Conservation (phyloP, 1,284 basidiomycete species). For the Naganishia cerealis region DNA sequence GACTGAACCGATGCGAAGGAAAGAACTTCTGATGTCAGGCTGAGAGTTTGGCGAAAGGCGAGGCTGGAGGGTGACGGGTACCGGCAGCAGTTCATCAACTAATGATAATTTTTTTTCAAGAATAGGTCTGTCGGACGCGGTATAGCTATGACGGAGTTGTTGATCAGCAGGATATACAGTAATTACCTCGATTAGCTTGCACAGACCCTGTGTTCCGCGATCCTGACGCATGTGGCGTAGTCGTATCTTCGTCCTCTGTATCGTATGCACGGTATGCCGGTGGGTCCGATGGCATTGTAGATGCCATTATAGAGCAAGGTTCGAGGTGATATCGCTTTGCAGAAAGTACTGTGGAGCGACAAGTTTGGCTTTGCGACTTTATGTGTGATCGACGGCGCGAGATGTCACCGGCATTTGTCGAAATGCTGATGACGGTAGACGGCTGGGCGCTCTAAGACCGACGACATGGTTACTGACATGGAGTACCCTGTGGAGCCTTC, state of each 20-base stretch:
- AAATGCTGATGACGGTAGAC: too few relatives aligned
- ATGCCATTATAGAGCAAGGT: background rate
- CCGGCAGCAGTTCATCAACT: constrained; percentile 46
- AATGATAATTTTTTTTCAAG: constrained; percentile 37
- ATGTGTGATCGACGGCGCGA: too few relatives aligned
- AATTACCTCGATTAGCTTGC: background rate
- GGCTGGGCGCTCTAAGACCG: too few relatives aligned
- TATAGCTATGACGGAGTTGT: background rate
- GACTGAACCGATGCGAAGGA: constrained; percentile 42
- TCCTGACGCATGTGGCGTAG: background rate
- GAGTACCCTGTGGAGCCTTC: too few relatives aligned
- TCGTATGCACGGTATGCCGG: background rate
- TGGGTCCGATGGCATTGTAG: background rate
- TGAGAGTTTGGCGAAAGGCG: background rate
- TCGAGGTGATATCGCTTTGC: background rate
- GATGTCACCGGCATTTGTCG: too few relatives aligned
- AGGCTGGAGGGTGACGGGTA: constrained; percentile 27
- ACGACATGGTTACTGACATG: too few relatives aligned
- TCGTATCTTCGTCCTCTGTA: constrained; percentile 1
- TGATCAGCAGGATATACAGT: background rate
- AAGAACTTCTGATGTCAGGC: constrained; percentile 30
- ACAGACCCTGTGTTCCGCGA: background rate
- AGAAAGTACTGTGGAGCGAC: background rate
- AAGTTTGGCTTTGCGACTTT: too few relatives aligned
- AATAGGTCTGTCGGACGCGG: background rate